Percentiles rank a stretch among this genome's conserved stretches.
These are phyloP conservation scores for Fusarium pseudonygamai DNA, from an alignment of 2,329 filamentous ascomycete species.

Conservation along the genomic window DNA sequence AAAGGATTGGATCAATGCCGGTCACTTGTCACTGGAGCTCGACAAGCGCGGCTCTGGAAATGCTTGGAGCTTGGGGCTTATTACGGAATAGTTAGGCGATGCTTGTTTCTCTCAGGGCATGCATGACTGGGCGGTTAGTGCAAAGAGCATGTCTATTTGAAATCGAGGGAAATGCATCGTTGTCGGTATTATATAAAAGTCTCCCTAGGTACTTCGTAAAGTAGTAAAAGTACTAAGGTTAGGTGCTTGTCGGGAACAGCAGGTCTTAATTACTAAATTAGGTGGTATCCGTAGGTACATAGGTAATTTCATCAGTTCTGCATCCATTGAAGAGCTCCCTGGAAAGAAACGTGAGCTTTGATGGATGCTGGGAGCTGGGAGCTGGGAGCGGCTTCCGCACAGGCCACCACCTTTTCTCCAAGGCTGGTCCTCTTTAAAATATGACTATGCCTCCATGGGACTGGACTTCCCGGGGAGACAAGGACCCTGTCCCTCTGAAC, in stretches of 20 bases:
- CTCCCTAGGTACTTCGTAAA: background rate
- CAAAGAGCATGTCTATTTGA: background rate
- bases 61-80: background rate
- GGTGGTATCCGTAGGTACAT: background rate
- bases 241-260: background rate
- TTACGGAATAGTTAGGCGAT: background rate
- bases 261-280: background rate
- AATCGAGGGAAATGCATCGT: background rate
- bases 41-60: conserved; percentile 39
- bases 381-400: conserved; percentile 23
- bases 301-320: background rate
- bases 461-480: conserved; percentile 33
- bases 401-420: conserved; percentile 29
- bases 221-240: background rate
- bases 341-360: conserved; percentile 23
- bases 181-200: background rate
- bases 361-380: background rate
- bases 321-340: conserved; percentile 13
- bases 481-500: conserved; percentile 22
- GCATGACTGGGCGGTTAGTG: background rate
- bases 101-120: background rate
- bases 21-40: conserved; percentile 24
- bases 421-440: conserved; percentile 19
- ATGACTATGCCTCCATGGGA: conserved; percentile 23
- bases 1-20: conserved; percentile 28